Base-by-base conservation (phyloP, 768 basidiomycete genomes). In the Tricholoma terreum region DNA sequence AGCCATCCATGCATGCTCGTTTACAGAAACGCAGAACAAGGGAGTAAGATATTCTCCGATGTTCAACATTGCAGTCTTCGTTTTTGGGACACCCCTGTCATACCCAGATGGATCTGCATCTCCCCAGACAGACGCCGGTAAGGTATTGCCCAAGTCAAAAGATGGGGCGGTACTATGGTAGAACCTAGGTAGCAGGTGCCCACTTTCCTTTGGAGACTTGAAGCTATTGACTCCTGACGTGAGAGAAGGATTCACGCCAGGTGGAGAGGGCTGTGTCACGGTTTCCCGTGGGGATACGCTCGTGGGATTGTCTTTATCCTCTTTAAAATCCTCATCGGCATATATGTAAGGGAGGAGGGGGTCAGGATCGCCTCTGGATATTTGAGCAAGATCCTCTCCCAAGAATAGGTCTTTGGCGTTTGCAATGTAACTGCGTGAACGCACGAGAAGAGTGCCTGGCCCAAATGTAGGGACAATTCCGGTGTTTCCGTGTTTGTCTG, bases 401-500 rank as follows among this genome's bases (percentile, higher is more conserved):
- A 66, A 61, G n/a, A 58, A 54, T 17, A 54, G 52, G 4, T 53
- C 56, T 59, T 62, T 59, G 50, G 52, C 58, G 40, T 56, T 59
- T 0, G 66, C 72, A 61, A 72, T 69, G 56, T 80, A 77, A 0
- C 61, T 52, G 15, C 84, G 77, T 31, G 84, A 85, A 21, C 85
- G 78, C 59, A 95, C 80, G 63, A 98, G 85, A 19, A 97, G 77
- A 1, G 96, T 96, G 15, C 92, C 93, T 0, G 92, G 80, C 5
- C 92, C 94, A 66, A 93, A 91, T 0, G 95, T 96, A 14, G 92
- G 90, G 50, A 94, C 71, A 59, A 95, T 80, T 22, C 84, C 93
- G 33, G 76, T 77, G 61, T 81, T 79, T 14, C 84, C 84, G 4
- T 69, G 66, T 17, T 72, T 64, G 74, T 92, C 89, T 3, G 82